Base-by-base conservation (phyloP, 148 eudicot species). In the Nyssa sinensis region DNA sequence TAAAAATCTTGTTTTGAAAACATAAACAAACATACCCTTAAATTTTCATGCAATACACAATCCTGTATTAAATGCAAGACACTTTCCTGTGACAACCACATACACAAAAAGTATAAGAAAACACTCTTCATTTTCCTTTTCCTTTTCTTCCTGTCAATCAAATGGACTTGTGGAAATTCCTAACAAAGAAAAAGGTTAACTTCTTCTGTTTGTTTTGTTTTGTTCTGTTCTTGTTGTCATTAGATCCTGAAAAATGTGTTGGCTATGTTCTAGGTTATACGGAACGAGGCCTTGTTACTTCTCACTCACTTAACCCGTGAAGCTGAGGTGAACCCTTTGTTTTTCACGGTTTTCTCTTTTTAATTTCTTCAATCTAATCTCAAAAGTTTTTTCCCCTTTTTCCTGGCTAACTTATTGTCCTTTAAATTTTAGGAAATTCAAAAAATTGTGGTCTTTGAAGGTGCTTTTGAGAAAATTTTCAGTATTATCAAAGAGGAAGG, bases 391-490 rank as follows among this genome's bases (percentile, higher is more conserved):
- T n/a, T n/a, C n/a, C n/a, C n/a, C n/a, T 24, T 6, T 60, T 39
- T 69, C 30, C 41, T 47, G 24, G 31, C 61, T 49, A 35, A 71
- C 57, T 51, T 4, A 47, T 41, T 30, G 69, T 24, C 23, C 59
- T 66, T 37, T 33, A 37, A 72, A 72, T 70, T 75, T 55, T 73
- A 95, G 99, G 99, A 95, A 86, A 95, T 95, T 80, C 99, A 95
- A 91, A 95, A 95, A 84, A 95, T 95, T 71, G 86, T 95, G 78
- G 99, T 95, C 70, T 95, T 92, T 82, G 99, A 95, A 85, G 93
- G 97, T 81, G 99, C 94, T 80, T 95, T 90, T 83, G 99, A 95
- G 85, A 95, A 95, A 89, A 90, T 92, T 57, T 92, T 95, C 80
- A 87, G 96, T 79, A 89, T 95, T 74, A 87, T 93, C 51, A 91